phyloP scores from a whole-genome alignment of 2,329 filamentous ascomycete genomes.

The Geosmithia putterillii region DNA sequence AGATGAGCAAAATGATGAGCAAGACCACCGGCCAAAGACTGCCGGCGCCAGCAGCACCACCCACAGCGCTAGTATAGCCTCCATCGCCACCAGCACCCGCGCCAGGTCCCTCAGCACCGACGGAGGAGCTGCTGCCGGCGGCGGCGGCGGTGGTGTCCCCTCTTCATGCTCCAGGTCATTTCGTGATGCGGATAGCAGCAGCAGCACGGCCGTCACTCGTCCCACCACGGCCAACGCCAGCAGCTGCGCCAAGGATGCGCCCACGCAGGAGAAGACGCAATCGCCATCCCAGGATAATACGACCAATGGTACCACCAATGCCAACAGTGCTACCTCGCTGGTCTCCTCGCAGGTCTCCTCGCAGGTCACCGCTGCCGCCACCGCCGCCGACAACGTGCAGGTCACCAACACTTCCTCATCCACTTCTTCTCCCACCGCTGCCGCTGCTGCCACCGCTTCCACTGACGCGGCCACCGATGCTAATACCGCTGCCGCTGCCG shows the following conservation, averaged over 20 bases:
- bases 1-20: too few relatives aligned
- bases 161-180: neutral
- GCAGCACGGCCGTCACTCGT: neutral
- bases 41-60: neutral
- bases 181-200: neutral
- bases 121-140: neutral
- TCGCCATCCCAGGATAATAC: too few relatives aligned
- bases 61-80: neutral
- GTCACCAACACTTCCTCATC: too few relatives aligned
- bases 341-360: too few relatives aligned
- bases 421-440: too few relatives aligned
- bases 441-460: too few relatives aligned
- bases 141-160: neutral
- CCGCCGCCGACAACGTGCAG: too few relatives aligned
- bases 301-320: too few relatives aligned
- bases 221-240: neutral
- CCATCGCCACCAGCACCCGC: neutral
- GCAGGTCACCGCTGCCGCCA: too few relatives aligned
- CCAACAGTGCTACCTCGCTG: too few relatives aligned
- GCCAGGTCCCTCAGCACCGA: neutral
- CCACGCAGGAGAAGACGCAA: too few relatives aligned
- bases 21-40: too few relatives aligned
- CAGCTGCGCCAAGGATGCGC: neutral
- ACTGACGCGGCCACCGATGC: neutral
- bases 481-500: neutral